Base-by-base conservation (phyloP, 1,284 basidiomycete species). In the Gastroboletus turbinatus region DNA sequence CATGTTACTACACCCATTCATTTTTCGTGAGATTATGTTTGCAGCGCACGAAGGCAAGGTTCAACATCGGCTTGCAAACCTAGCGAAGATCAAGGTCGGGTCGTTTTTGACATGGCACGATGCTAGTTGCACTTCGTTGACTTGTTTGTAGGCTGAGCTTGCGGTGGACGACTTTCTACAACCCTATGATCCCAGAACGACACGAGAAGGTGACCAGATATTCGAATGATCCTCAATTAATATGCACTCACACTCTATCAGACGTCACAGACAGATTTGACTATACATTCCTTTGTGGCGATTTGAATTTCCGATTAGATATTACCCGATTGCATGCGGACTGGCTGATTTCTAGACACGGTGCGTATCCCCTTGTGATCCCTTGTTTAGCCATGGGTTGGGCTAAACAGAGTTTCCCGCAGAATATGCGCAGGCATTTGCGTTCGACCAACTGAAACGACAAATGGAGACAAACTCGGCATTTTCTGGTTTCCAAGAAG, bases 181-280 rank as follows among this genome's bases (percentile, higher is more conserved):
- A 1, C 67, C 77, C 2, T 76, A 83, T 52, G 89, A 93, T 68
- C 82, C 84, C 3, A 79, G 88, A 33, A 73, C 76, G 49, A 75
- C 81, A 69, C 77, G 80, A 21, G 89, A 91, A 82, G 88, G 88
- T 87, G 51, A 51, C 55, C 2, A 21, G n/a, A 13, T 10, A 23
- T 46, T 11, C 17, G 19, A 36, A 21, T 39, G n/a, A 29, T 14
- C 48, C 5, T 21, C 16, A 1, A 43, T 27, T 13, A 23, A 16
- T 5, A 21, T 45, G 21, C 47, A 58, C 45, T 52, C 35, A 60
- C n/a, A 14, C 44, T 40, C 23, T 30, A 51, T 52, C 64, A 84
- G 90, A 94, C 67, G 73, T 92, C 48, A 92, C 89, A 0, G 90
- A 92, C 66, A 83, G 81, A 62, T 95, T 94, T 63, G 93, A 96